Evolutionary conservation across 345 rosid species (phyloP), one percentile per base, ranked within the genome.

Genomic region (Corchorus olitorius): DNA sequence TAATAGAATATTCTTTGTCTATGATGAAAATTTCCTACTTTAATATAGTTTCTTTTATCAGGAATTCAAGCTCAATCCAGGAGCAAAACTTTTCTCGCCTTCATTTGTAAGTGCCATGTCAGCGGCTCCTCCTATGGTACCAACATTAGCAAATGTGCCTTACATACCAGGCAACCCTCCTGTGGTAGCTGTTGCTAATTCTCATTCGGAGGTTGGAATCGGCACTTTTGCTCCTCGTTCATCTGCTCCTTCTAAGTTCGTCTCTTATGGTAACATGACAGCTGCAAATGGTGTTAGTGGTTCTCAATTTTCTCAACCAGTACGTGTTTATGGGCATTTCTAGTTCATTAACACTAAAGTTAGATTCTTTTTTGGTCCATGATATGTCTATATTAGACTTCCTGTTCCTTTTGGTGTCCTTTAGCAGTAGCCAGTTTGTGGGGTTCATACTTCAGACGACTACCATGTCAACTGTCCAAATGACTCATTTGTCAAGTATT

Each of bases 61-160:
- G 98, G 98, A 87, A 67, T 94, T 87, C 86, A 94, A 91, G 86
- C 94, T 94, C 76, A 94, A 94, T 76, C 94, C 97, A 16, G 90
- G 79, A 69, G 98, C 98, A 74, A 90, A 90, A 82, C 75, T 77
- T 52, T 94, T 93, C 83, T 90, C 88, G 76, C 98, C 98, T 9
- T 83, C 94, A 76, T 87, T 79, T 81, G 77, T 84, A 33, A 86
- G 82, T 77, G 65, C 88, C 61, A 56, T 73, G 81, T 65, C 94
- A 19, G 84, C 87, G 3, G 79, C 77, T 75, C 62, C 85, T 87
- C 84, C 93, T 46, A 77, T 78, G 59, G 84, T 70, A 58, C 89
- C 89, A 70, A 34, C 84, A 65, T 78, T 74, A 67, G 80, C 87
- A 82, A 87, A 86, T 77, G 76, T 84, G 77, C 39, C 87, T 82